A percentile compares a stretch with the other conserved stretches of the same genome.
These are phyloP conservation scores for Leucocoprinus leucothites DNA, from an alignment of 768 basidiomycete genomes.

Conservation along the genomic window DNA sequence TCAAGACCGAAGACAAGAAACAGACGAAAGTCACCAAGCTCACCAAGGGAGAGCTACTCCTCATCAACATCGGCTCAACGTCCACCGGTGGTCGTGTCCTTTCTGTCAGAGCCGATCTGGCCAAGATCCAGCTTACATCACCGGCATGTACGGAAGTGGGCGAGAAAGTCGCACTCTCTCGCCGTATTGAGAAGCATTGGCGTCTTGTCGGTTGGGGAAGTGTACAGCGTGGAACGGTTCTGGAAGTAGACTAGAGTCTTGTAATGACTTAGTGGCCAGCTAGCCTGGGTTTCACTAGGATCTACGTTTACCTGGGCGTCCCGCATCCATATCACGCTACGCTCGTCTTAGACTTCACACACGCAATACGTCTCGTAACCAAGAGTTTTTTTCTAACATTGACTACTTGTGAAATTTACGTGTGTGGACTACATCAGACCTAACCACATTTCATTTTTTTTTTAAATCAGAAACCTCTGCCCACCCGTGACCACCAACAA, in stretches of 20 bases:
- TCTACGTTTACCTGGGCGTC: no score
- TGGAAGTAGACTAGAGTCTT: conserved; percentile 69
- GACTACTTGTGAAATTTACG: no score
- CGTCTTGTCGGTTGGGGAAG: conserved; percentile 90
- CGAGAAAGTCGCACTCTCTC: conserved; percentile 94
- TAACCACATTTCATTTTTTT: no score
- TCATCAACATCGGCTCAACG: conserved; percentile 98
- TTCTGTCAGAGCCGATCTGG: conserved; percentile 91
- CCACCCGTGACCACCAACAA: no score
- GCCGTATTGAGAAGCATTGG: conserved; percentile 98
- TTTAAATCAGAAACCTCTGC: no score
- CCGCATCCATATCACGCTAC: no score
- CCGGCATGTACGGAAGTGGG: conserved; percentile 96
- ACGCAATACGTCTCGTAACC: no score
- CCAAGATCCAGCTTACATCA: conserved; percentile 89
- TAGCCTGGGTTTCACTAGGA: no score
- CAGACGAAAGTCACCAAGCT: conserved; percentile 95
- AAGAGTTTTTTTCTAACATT: no score
- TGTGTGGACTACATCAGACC: no score
- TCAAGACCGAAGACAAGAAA: conserved; percentile 98
- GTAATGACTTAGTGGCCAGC: no score
- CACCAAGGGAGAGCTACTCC: conserved; percentile 84
- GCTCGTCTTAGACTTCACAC: no score
- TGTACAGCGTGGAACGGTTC: conserved; percentile 79
- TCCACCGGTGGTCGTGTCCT: conserved; percentile 95